Conservation (phyloP, 768 basidiomycete genomes). For the Tylopilus balloui region DNA sequence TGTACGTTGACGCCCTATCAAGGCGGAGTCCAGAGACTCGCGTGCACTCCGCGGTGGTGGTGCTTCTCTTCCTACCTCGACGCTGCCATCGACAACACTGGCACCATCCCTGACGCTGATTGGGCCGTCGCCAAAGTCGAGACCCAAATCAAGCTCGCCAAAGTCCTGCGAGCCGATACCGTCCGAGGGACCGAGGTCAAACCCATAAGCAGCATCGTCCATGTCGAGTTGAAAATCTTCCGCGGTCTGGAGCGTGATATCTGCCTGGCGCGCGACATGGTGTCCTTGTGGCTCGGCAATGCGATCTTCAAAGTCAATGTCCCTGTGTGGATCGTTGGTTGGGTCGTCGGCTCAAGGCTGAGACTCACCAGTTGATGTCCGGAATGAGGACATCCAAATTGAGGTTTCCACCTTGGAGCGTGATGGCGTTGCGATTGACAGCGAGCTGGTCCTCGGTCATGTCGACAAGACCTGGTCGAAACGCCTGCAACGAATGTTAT, state of each 20-base stretch:
- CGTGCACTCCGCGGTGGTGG: slow-evolving; percentile 39
- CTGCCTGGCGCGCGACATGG: slow-evolving; percentile 79
- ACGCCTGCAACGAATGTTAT: slow-evolving; percentile 53
- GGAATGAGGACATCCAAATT: slow-evolving; percentile 79
- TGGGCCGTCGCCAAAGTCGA: slow-evolving; percentile 69
- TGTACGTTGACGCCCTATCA: slow-evolving; percentile 45
- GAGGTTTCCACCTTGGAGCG: slow-evolving; percentile 69
- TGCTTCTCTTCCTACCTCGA: slow-evolving; percentile 78
- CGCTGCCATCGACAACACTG: slow-evolving; percentile 55
- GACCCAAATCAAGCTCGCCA: slow-evolving; percentile 64
- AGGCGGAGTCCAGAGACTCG: slow-evolving; percentile 59
- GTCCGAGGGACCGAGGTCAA: slow-evolving; percentile 73
- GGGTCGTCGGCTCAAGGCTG: not conserved
- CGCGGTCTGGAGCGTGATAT: slow-evolving; percentile 80
- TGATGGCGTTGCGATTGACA: slow-evolving; percentile 85
- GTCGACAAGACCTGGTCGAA: slow-evolving; percentile 92
- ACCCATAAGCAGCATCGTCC: slow-evolving; percentile 56
- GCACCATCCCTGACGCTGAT: slow-evolving; percentile 30
- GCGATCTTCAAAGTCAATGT: slow-evolving; percentile 71
- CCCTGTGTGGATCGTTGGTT: slow-evolving; percentile 45
- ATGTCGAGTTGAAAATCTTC: slow-evolving; percentile 70
- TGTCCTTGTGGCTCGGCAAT: slow-evolving; percentile 61
- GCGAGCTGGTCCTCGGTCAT: slow-evolving; percentile 92
- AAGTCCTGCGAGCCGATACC: slow-evolving; percentile 88
- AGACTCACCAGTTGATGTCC: slow-evolving; percentile 70